phyloP scores from a whole-genome alignment of 2,329 filamentous ascomycete species.

The Clarireedia sp. region DNA sequence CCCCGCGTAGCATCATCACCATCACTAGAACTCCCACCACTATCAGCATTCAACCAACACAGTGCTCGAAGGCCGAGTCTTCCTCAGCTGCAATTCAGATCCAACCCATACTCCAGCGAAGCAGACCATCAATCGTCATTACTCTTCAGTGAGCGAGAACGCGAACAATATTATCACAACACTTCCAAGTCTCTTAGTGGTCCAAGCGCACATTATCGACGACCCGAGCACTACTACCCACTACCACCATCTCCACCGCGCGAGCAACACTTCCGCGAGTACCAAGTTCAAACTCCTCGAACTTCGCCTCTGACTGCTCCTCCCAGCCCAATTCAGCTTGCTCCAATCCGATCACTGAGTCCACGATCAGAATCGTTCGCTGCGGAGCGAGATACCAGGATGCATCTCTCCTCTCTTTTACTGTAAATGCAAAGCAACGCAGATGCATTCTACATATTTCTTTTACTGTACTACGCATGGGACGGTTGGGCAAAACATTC shows the following conservation, averaged over 20 bases:
- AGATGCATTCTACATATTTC: constrained; percentile 7
- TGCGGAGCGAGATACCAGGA: constrained; percentile 25
- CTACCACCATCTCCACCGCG: constrained; percentile 14
- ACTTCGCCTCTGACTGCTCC: constrained; percentile 23
- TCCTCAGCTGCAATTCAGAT: constrained; percentile 22
- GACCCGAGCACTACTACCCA: constrained; percentile 9
- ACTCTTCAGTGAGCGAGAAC: constrained; percentile 19
- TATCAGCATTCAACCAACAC: constrained; percentile 14
- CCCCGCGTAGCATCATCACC: constrained; percentile 33
- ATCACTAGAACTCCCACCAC: constrained; percentile 26
- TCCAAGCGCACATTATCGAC: constrained; percentile 8
- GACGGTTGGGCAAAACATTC: background rate
- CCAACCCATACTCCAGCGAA: constrained; percentile 7
- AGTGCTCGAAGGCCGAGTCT: constrained; percentile 25
- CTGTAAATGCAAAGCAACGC: background rate
- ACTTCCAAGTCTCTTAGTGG: constrained; percentile 15
- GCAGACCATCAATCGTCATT: constrained; percentile 1
- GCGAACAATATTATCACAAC: constrained; percentile 15
- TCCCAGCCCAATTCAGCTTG: constrained; percentile 26
- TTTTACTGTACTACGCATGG: background rate
- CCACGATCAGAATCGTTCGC: constrained; percentile 11
- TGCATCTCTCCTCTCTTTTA: constrained; percentile 27
- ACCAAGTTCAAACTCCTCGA: constrained; percentile 14
- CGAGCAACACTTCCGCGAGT: background rate
- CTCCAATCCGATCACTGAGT: constrained; percentile 21